A percentile compares a stretch with the other conserved stretches of the same genome.
Evolutionary conservation across 2,329 filamentous ascomycete species (phyloP).

Genomic region (Coniella vitis): DNA sequence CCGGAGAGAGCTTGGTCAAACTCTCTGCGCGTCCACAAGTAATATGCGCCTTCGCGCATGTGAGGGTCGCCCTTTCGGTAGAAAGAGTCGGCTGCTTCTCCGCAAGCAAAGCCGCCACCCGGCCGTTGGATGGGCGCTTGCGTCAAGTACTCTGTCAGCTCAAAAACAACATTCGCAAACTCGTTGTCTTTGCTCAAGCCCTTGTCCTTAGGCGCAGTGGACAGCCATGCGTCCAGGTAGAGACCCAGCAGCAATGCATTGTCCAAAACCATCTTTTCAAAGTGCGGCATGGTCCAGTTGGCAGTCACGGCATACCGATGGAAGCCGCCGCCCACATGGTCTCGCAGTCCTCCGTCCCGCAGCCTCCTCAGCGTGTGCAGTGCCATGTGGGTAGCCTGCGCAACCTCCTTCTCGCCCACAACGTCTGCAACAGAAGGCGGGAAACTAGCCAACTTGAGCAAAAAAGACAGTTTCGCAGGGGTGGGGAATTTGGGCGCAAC

Average conservation of each 20-base stretch:
- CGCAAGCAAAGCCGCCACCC: constrained; percentile 74
- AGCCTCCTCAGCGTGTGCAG: constrained; percentile 75
- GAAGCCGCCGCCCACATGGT: constrained; percentile 52
- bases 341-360: constrained; percentile 45
- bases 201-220: constrained; percentile 33
- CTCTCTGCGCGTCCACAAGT: constrained; percentile 87
- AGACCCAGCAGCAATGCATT: constrained; percentile 79
- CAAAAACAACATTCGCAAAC: constrained; percentile 70
- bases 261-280: constrained; percentile 95
- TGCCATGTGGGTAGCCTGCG: constrained; percentile 69
- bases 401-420: constrained; percentile 75
- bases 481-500: constrained; percentile 83
- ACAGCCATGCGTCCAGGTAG: constrained; percentile 80
- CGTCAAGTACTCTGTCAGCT: constrained; percentile 82
- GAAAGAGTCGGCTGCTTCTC: constrained; percentile 83
- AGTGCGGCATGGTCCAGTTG: constrained; percentile 92
- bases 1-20: constrained; percentile 69
- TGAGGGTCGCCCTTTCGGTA: constrained; percentile 68
- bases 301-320: constrained; percentile 78
- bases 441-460: constrained; percentile 68
- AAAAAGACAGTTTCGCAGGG: constrained; percentile 74
- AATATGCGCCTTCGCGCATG: constrained; percentile 87
- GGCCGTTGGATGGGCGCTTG: constrained; percentile 59
- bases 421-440: constrained; percentile 71
- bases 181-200: constrained; percentile 48